Conservation (phyloP, 352 stramenopile genomes). For the Globisporangium heterothallicum region DNA sequence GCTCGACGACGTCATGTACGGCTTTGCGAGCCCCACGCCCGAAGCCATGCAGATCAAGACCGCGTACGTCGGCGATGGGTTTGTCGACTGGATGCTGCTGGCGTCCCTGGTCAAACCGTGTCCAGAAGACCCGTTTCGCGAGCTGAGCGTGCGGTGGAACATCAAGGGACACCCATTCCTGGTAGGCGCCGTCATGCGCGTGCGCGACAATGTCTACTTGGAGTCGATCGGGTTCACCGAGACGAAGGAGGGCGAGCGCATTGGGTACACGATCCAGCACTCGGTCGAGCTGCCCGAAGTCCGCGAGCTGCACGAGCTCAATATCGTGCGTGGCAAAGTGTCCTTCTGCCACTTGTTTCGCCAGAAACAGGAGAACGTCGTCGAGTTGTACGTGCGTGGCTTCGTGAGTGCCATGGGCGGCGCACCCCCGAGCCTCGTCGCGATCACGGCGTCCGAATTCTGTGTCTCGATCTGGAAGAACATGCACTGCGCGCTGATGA, state of each 20-base stretch:
- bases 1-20: slow-evolving; percentile 11
- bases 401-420: slow-evolving; percentile 4
- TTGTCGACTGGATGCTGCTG: slow-evolving; percentile 42
- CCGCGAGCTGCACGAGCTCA: slow-evolving; percentile 20
- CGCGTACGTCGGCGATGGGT: slow-evolving; percentile 43
- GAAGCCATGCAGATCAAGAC: slow-evolving; percentile 52
- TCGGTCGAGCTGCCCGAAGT: slow-evolving; percentile 52
- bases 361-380: slow-evolving; percentile 31
- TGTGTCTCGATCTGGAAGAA: slow-evolving; percentile 6
- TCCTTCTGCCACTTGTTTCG: slow-evolving; percentile 44
- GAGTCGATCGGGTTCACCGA: slow-evolving; percentile 37
- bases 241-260: slow-evolving; percentile 32
- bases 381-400: slow-evolving; percentile 36
- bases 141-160: slow-evolving; percentile 43
- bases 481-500: slow-evolving; percentile 5
- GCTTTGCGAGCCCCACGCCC: slow-evolving; percentile 16
- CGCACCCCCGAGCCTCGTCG: neutral
- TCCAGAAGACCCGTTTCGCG: slow-evolving; percentile 34
- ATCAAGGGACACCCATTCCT: slow-evolving; percentile 35
- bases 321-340: slow-evolving; percentile 43
- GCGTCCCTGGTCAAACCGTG: slow-evolving; percentile 28
- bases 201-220: slow-evolving; percentile 56
- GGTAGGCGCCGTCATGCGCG: slow-evolving; percentile 35
- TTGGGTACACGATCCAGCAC: slow-evolving; percentile 56
- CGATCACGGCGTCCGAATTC: neutral